A percentile compares a stretch with the other conserved stretches of the same genome.
These are phyloP conservation scores for Trichoderma koningii DNA, from an alignment of 2,329 filamentous ascomycete species.

Conservation along the genomic window DNA sequence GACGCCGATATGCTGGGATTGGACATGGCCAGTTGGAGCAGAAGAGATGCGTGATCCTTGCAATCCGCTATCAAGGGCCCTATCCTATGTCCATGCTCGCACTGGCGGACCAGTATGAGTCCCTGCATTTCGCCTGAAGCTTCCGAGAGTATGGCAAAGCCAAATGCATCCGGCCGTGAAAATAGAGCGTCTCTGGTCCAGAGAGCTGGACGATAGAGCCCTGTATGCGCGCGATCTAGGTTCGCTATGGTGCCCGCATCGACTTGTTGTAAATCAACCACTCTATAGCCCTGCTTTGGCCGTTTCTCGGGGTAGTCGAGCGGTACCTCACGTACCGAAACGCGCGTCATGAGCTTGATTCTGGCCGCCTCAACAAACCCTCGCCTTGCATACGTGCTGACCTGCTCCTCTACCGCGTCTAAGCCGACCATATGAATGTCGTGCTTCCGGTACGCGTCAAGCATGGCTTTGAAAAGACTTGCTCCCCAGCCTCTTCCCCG, in stretches of 20 bases:
- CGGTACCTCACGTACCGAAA: not conserved
- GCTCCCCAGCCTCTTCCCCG: constrained; percentile 9
- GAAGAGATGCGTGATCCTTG: not conserved
- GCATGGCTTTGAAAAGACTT: not conserved
- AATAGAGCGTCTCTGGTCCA: not conserved
- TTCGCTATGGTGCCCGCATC: not conserved
- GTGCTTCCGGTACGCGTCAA: not conserved
- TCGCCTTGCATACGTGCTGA: constrained; percentile 4
- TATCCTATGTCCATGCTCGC: not conserved
- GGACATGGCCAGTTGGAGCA: constrained; percentile 2
- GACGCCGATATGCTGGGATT: not conserved
- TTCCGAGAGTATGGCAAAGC: constrained; percentile 4
- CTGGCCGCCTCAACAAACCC: constrained; percentile 7
- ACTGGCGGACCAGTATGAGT: constrained; percentile 1
- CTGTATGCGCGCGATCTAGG: not conserved
- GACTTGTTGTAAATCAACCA: not conserved
- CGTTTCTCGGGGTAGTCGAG: not conserved
- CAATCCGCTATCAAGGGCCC: constrained; percentile 3
- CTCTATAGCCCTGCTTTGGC: not conserved
- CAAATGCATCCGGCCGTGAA: constrained; percentile 2
- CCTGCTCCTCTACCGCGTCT: constrained; percentile 5
- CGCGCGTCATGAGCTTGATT: constrained; percentile 11
- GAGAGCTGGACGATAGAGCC: not conserved
- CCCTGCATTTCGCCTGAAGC: not conserved
- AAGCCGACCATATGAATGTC: not conserved